These are phyloP conservation scores for Claviceps monticola DNA, from an alignment of 2,329 filamentous ascomycete genomes.

Conservation along the genomic window DNA sequence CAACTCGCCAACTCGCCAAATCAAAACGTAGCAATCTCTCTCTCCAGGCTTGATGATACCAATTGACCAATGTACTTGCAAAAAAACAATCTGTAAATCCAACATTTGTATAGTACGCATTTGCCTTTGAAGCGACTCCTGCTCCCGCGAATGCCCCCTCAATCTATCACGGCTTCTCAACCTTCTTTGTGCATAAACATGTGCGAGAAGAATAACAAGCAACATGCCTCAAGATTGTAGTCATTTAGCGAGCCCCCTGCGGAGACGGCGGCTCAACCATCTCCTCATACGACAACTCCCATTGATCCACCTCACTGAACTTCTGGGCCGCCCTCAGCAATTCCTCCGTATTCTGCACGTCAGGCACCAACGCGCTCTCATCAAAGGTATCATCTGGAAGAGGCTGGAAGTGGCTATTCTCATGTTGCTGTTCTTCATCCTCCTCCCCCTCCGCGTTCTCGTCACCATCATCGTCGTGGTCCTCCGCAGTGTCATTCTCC, in stretches of 20 bases:
- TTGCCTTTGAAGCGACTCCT: neutral
- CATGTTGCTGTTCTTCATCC: conserved; percentile 16
- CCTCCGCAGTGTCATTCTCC: conserved; percentile 35
- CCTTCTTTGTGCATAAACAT: neutral
- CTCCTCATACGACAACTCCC: conserved; percentile 55
- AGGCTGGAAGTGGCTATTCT: conserved; percentile 27
- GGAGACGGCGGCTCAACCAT: conserved; percentile 43
- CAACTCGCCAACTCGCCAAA: too few species aligned
- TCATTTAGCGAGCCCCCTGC: conserved; percentile 29
- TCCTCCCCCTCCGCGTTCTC: conserved; percentile 7
- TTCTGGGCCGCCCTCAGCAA: conserved; percentile 46
- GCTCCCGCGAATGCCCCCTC: neutral
- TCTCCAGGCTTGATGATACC: too few species aligned
- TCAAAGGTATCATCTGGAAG: conserved; percentile 32
- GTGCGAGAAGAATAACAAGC: too few species aligned
- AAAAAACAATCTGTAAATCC: neutral
- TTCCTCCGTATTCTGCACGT: conserved; percentile 31
- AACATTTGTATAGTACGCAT: neutral
- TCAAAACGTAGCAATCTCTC: too few species aligned
- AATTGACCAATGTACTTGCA: neutral
- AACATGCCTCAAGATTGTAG: too few species aligned
- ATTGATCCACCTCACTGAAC: conserved; percentile 56
- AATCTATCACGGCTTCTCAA: too few species aligned
- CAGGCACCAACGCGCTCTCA: conserved; percentile 16
- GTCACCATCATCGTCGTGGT: conserved; percentile 3